Evolutionary conservation across 169 alveolate genomes (phyloP), one percentile per base, ranked within the genome.

Genomic region (Plasmodium cynomolgi): DNA sequence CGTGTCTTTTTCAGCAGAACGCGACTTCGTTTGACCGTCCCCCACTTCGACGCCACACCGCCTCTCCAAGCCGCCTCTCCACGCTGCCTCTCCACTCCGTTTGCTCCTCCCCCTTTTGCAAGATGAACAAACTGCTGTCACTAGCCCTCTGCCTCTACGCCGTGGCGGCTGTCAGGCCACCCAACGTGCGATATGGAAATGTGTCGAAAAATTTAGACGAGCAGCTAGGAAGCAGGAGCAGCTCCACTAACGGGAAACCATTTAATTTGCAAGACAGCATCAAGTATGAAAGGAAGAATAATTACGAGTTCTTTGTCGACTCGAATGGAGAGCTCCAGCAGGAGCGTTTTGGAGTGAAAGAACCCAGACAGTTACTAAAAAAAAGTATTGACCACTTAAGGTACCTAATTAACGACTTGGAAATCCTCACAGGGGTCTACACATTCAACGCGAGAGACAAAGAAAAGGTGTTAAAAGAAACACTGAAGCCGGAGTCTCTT

Each of bases 401-500:
- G 33, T 90, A 90, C 72, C 71, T 81, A 58, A 58, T 90, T 58
- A 90, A 90, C 56, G 94, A 90, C 47, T 58, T 90, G 71, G 94
- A 90, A 37, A 44, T 90, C 11, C 33, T 80, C 39, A 56, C 72
- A 79, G 91, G 91, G 31, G 91, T 90, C 2, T 90, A 90, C 33
- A 37, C 20, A 37, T 90, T 90, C 47, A 81, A 79, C 33, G 20
- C 81, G 13, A 58, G 84, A 80, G 88, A 90, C 72, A 68, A 58
- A 23, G 91, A 90, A 34, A 90, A 90, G 74, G 91, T 90, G 31
- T 90, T 90, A 80, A 90, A 68, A 80, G 94, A 90, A 41, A 90
- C 94, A 0, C 54, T 90, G 58, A 90, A 90, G 73, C 88, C 88
- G 9, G 91, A 54, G 50, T 90, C 94, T 2, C 39, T 90, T 15